These are phyloP conservation scores for Capsicum baccatum DNA, from an alignment of 257 asterid species.

Conservation along the genomic window DNA sequence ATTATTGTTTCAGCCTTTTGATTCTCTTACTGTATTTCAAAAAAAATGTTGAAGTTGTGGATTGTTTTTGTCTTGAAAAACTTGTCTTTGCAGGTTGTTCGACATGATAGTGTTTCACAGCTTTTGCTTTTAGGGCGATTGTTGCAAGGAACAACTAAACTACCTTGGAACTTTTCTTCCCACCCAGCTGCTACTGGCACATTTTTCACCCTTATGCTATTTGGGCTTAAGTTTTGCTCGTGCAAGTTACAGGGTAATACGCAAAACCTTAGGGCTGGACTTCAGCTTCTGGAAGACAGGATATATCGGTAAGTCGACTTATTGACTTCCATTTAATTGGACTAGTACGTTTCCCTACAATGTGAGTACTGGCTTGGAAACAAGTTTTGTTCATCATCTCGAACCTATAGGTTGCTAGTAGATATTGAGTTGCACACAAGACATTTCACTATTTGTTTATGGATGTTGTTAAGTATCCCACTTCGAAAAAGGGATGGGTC, in stretches of 20 bases:
- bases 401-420: slow-evolving; percentile 7
- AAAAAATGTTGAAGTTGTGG: not conserved
- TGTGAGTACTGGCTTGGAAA: not conserved
- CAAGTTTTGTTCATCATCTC: not conserved
- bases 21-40: slow-evolving; percentile 19
- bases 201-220: slow-evolving; percentile 92
- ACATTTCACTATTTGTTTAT: not conserved
- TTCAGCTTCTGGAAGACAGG: slow-evolving; percentile 96
- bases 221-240: slow-evolving; percentile 90
- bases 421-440: slow-evolving; percentile 19
- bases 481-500: too few species aligned
- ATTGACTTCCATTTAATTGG: not conserved
- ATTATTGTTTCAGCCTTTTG: slow-evolving; percentile 27
- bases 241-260: slow-evolving; percentile 88
- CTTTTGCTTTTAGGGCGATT: slow-evolving; percentile 92
- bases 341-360: slow-evolving; percentile 7
- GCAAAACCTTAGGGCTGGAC: slow-evolving; percentile 80
- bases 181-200: slow-evolving; percentile 98
- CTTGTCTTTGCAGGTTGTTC: slow-evolving; percentile 68
- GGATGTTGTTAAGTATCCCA: not conserved
- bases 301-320: slow-evolving; percentile 68
- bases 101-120: slow-evolving; percentile 90
- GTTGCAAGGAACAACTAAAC: slow-evolving; percentile 91
- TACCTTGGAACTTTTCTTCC: slow-evolving; percentile 84
- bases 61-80: slow-evolving; percentile 13